A percentile compares a stretch with the other conserved stretches of the same genome.
Conservation (phyloP, 2,329 filamentous ascomycete genomes). For the Arthrobotrys entomopaga region DNA sequence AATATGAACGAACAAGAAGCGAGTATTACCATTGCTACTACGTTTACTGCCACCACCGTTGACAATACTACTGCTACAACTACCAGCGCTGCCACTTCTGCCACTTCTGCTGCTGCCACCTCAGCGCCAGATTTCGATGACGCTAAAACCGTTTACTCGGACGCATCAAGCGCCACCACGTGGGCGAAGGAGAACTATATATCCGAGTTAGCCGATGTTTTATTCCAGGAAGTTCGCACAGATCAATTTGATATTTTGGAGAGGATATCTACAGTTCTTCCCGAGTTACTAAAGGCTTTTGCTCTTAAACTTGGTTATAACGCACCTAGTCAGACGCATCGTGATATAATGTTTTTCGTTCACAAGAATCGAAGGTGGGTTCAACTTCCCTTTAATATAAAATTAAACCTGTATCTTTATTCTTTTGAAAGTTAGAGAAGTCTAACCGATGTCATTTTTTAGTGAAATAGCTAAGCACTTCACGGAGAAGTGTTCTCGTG, state of each 20-base stretch:
- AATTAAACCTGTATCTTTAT: neutral
- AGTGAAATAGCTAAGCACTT: slow-evolving; percentile 12
- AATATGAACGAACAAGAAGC: neutral
- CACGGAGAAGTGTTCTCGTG: neutral
- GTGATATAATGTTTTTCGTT: slow-evolving; percentile 35
- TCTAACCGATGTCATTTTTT: slow-evolving; percentile 4
- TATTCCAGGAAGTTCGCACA: neutral
- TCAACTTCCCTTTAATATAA: slow-evolving; percentile 22
- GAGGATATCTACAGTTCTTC: slow-evolving; percentile 8
- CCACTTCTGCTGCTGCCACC: neutral
- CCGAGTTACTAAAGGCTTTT: slow-evolving; percentile 24
- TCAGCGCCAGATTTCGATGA: neutral
- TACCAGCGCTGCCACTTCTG: neutral
- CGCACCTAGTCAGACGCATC: slow-evolving; percentile 24
- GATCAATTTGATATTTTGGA: neutral
- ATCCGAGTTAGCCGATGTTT: slow-evolving; percentile 23
- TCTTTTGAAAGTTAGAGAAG: neutral
- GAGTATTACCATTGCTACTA: slow-evolving; percentile 9
- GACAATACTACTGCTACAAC: neutral
- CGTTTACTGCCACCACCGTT: neutral
- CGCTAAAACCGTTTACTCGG: slow-evolving; percentile 29
- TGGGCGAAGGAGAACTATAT: slow-evolving; percentile 15
- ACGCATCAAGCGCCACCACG: slow-evolving; percentile 12
- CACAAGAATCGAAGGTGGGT: slow-evolving; percentile 20
- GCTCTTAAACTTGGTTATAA: slow-evolving; percentile 26